Evolutionary conservation across 2,329 filamentous ascomycete genomes (phyloP).

Genomic region (Sporothrix schenckii): DNA sequence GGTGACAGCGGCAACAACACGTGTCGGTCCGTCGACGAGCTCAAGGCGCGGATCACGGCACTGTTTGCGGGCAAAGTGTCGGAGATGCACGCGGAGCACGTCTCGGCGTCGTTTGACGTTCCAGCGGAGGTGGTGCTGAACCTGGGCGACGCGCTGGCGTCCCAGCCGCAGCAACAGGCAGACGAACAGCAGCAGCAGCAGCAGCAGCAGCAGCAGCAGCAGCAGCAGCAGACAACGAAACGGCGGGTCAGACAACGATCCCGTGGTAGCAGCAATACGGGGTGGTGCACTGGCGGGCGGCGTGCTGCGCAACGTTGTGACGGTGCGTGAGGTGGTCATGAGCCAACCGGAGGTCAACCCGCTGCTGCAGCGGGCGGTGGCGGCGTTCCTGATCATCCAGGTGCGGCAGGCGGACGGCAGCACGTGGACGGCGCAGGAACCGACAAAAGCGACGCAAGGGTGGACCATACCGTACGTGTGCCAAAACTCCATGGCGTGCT

Average conservation of each 20-base stretch:
- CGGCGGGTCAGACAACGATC: conserved; percentile 19
- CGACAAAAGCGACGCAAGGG: conserved; percentile 51
- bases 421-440: conserved; percentile 52
- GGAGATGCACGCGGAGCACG: conserved; percentile 54
- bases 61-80: conserved; percentile 50
- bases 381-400: conserved; percentile 52
- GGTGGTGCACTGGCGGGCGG: not conserved
- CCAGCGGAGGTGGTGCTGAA: conserved; percentile 50
- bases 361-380: conserved; percentile 53
- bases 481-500: conserved; percentile 55
- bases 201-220: not conserved
- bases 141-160: not conserved
- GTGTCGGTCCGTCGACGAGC: conserved; percentile 50
- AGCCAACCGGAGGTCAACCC: conserved; percentile 43
- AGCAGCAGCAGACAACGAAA: conserved; percentile 41
- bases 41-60: conserved; percentile 51
- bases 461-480: conserved; percentile 60
- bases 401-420: conserved; percentile 54
- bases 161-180: conserved; percentile 38
- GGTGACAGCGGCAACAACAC: conserved; percentile 33
- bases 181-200: conserved; percentile 36
- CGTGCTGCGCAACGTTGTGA: conserved; percentile 11
- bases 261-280: conserved; percentile 39
- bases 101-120: conserved; percentile 53
- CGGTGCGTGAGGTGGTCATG: conserved; percentile 33